Conservation (phyloP, 257 asterid species). For the Coffea canephora region DNA sequence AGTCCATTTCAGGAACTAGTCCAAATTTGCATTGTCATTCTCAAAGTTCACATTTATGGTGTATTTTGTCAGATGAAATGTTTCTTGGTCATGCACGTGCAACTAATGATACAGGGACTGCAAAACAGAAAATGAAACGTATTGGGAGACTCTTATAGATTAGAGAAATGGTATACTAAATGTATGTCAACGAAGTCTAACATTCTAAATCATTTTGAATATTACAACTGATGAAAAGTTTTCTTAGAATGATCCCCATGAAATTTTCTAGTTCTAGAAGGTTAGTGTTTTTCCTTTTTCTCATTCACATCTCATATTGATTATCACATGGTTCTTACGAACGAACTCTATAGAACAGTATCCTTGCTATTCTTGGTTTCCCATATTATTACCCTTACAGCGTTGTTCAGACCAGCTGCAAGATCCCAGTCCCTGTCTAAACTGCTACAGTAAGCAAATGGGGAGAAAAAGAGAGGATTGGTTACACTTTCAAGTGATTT, state of each 20-base stretch:
- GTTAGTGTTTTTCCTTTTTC: too few relatives aligned
- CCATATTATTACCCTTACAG: background rate
- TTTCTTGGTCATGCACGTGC: background rate
- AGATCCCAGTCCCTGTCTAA: too few relatives aligned
- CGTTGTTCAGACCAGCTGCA: background rate
- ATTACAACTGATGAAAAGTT: background rate
- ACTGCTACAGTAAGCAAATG: background rate
- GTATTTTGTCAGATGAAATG: background rate
- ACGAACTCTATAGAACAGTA: background rate
- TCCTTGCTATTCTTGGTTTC: background rate
- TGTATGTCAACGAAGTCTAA: too few relatives aligned
- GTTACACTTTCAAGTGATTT: conserved; percentile 1
- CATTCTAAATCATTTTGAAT: background rate
- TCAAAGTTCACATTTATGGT: background rate
- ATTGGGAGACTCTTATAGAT: too few relatives aligned
- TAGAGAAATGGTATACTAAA: too few relatives aligned
- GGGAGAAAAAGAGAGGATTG: background rate
- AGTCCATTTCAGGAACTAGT: background rate
- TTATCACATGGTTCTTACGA: background rate
- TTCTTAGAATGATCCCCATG: background rate
- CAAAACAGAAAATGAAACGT: too few relatives aligned
- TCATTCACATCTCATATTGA: background rate
- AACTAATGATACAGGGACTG: background rate
- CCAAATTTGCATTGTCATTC: background rate
- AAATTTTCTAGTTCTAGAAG: background rate